Base-by-base conservation (phyloP, 2,329 filamentous ascomycete genomes). In the Salinomyces thailandicus region DNA sequence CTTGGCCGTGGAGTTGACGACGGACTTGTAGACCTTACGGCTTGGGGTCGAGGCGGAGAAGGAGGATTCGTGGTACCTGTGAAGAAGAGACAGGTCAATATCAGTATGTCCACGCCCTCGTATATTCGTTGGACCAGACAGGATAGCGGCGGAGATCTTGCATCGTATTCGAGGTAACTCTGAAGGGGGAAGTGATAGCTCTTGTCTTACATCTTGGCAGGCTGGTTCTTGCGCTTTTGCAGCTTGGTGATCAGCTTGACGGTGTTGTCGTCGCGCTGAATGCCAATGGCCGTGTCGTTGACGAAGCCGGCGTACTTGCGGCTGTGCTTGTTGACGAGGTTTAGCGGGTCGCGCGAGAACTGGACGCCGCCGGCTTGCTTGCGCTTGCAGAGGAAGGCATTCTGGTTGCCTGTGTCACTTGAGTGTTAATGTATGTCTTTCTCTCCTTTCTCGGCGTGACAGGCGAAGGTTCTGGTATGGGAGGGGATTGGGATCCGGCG, bases 221-320 rank as follows among this genome's bases (percentile, higher is more conserved):
- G 89, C 70, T 84, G 75, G 73, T 84, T 76, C 58, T 66, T 59
- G 60, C 75, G 73, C 55, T 72, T 70, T 61, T 72, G 60, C 72
- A 86, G 91, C 19, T 96, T 96, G 75, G 77, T 82, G 66, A 78
- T 72, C 60, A 95, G 68, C 59, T 74, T 71, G 54, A 96, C 72
- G 59, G 79, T 85, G 56, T 84, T 84, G 67, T 89, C 81, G 66
- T 85, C 73, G 56, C 79, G 61, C 58, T 77, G 67, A 60, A 98
- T 69, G 62, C 87, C 85, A 60, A 96, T 70, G 55, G 91, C 87
- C 85, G 94, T 91, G 64, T 80, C 76, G 73, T 93, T 94, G 67
- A 85, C 78, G 68, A 86, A 93, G 60, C 91, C 91, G 58, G 84
- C 84, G 68, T 94, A 77, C 85, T 93, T 96, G 72, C 85, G 82